Evolutionary conservation across 2,329 filamentous ascomycete species (phyloP).

Genomic region (Rhinocladiella mackenziei): DNA sequence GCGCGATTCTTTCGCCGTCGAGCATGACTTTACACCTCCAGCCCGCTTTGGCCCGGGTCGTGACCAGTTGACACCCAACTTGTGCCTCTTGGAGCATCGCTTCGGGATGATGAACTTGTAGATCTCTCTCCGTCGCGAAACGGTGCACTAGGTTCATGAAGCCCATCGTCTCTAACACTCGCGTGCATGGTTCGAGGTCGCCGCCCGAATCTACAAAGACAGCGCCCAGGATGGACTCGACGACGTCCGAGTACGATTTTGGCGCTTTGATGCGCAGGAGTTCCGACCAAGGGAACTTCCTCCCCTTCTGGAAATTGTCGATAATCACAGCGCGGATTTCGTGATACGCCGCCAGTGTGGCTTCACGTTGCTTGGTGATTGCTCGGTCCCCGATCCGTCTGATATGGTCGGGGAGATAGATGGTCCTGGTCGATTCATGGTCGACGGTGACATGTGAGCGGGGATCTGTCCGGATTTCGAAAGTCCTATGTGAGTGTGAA

Average conservation of each 20-base stretch:
- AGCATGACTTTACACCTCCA: constrained; percentile 21
- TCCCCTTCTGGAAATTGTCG: constrained; percentile 48
- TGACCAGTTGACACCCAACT: background rate
- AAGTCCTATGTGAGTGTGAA: constrained; percentile 4
- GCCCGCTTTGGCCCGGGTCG: background rate
- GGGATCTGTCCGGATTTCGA: constrained; percentile 20
- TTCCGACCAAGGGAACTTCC: constrained; percentile 70
- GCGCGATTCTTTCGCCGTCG: constrained; percentile 9
- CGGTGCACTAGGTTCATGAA: constrained; percentile 40
- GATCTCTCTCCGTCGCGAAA: constrained; percentile 23
- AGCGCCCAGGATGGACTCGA: constrained; percentile 77
- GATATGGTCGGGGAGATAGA: constrained; percentile 23
- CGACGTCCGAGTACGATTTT: constrained; percentile 79
- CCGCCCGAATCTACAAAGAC: constrained; percentile 75
- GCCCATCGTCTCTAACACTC: constrained; percentile 60
- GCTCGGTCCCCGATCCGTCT: constrained; percentile 8
- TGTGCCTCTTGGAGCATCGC: constrained; percentile 1
- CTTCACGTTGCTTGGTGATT: constrained; percentile 3
- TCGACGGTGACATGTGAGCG: constrained; percentile 30
- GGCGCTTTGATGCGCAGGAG: constrained; percentile 62
- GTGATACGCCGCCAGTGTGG: constrained; percentile 37
- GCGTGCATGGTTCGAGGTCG: constrained; percentile 55
- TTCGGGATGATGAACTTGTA: constrained; percentile 15
- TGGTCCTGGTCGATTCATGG: constrained; percentile 29
- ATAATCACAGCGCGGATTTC: constrained; percentile 49